phyloP scores from a whole-genome alignment of 2,329 filamentous ascomycete species.

The Dendryphion nanum region DNA sequence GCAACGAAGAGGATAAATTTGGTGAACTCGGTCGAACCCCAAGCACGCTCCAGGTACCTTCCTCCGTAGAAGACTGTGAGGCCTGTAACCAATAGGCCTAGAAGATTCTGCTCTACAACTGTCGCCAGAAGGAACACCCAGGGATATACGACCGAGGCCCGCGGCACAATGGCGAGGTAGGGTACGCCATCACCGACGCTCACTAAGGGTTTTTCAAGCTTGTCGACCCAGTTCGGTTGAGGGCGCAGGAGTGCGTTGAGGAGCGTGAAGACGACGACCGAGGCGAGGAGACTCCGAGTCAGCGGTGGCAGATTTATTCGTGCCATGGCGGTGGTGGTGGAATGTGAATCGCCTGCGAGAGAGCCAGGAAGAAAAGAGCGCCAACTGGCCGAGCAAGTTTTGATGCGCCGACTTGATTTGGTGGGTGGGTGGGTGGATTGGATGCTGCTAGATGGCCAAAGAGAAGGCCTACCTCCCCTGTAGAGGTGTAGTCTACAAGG shows the following conservation, averaged over 20 bases:
- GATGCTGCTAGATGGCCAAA: no score
- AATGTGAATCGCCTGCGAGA: no score
- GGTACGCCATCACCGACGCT: constrained; percentile 67
- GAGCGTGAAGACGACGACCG: constrained; percentile 73
- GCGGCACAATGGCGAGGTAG: constrained; percentile 84
- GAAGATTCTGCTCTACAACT: constrained; percentile 88
- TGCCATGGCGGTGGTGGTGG: constrained; percentile 58
- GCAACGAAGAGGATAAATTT: constrained; percentile 81
- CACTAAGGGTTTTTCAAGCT: constrained; percentile 43
- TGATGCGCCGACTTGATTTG: no score
- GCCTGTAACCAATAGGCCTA: constrained; percentile 75
- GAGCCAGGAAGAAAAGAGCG: no score
- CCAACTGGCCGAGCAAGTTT: no score
- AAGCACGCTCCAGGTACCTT: constrained; percentile 91
- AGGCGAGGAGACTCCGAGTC: constrained; percentile 76
- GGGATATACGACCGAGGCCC: constrained; percentile 79
- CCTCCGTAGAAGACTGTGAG: constrained; percentile 87
- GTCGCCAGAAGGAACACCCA: constrained; percentile 89
- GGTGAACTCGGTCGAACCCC: constrained; percentile 87
- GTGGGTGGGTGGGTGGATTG: no score
- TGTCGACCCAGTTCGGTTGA: constrained; percentile 42
- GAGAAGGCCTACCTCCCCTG: no score
- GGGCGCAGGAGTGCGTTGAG: constrained; percentile 74
- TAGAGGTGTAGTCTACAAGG: no score
- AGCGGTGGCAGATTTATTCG: constrained; percentile 91